Evolutionary conservation across 78 protist species (phyloP), one percentile per base, ranked within the genome.

Genomic region (Planoprotostelium fungivorum): DNA sequence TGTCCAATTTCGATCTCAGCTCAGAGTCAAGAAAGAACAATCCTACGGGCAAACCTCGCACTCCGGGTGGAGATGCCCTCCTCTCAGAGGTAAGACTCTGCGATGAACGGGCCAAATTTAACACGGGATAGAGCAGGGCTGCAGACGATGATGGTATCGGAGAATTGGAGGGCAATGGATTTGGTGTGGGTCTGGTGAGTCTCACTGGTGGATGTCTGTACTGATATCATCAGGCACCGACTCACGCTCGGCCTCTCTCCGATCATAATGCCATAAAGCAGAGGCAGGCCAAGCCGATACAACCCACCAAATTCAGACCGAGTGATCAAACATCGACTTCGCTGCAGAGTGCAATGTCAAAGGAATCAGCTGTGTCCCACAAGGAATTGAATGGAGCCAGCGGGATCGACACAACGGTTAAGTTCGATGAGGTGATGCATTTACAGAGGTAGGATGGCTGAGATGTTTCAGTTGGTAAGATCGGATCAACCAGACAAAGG

Each of bases 111-210:
- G 86, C 25, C 34, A 28, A 31, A 84, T n/a, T 34, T 0, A 0
- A 9, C 1, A 23, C 87, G 1, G 37, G 35, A 1, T 34, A 1
- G 1, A 34, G 87, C 0, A 16, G 73, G 36, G 84, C 84, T 34
- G 84, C 84, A 9, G 87, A 34, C 37, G 87, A 25, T 25, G 36
- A 34, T 25, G 87, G 87, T 29, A 34, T 85, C 87, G 87, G 87
- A 34, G 87, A 85, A 36, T 0, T 85, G 37, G 87, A 85, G 0
- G 16, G 38, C 1, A 36, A 23, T 5, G 87, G 87, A 28, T 85
- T 85, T 36, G 38, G 9, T 0, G 1, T 85, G 37, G 87, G 87
- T 25, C 73, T 51, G 73, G 73, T 51, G 73, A 51, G 73, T 51
- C 73, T 51, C 16, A 1, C 37, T 9, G 86, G 25, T 29, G 1